A percentile compares a stretch with the other conserved stretches of the same genome.
These are phyloP conservation scores for Handroanthus guayacan DNA, from an alignment of 257 asterid species.

Conservation along the genomic window DNA sequence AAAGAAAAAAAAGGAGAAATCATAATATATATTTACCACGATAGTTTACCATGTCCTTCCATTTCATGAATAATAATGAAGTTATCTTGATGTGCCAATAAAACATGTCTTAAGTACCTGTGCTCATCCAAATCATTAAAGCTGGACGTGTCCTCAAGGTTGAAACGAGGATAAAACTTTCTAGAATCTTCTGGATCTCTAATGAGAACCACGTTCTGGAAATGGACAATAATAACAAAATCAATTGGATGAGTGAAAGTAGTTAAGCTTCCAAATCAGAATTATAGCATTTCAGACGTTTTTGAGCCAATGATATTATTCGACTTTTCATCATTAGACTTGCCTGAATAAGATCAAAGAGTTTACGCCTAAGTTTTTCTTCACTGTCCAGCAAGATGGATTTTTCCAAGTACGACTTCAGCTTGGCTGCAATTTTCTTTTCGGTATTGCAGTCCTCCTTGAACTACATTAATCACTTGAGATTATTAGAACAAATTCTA, in stretches of 20 bases:
- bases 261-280: not conserved
- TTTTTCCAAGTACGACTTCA: slow-evolving; percentile 68
- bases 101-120: slow-evolving; percentile 52
- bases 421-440: slow-evolving; percentile 78
- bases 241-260: slow-evolving; percentile 7
- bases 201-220: slow-evolving; percentile 84
- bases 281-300: slow-evolving; percentile 4
- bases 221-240: slow-evolving; percentile 29
- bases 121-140: slow-evolving; percentile 72
- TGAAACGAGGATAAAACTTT: slow-evolving; percentile 89
- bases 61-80: not conserved
- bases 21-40: too few species aligned
- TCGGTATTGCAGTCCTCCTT: slow-evolving; percentile 91
- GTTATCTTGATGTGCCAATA: not conserved
- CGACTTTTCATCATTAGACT: slow-evolving; percentile 26
- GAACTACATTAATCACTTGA: slow-evolving; percentile 62
- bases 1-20: not conserved
- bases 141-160: slow-evolving; percentile 87
- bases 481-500: not conserved
- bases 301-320: slow-evolving; percentile 1
- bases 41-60: not conserved
- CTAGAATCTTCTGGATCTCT: slow-evolving; percentile 86
- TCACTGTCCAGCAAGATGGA: slow-evolving; percentile 75
- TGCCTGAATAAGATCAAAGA: slow-evolving; percentile 91
- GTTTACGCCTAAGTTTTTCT: slow-evolving; percentile 65